Evolutionary conservation across 495 filamentous ascomycete species (phyloP).

Genomic region (Xylaria bambusicola): DNA sequence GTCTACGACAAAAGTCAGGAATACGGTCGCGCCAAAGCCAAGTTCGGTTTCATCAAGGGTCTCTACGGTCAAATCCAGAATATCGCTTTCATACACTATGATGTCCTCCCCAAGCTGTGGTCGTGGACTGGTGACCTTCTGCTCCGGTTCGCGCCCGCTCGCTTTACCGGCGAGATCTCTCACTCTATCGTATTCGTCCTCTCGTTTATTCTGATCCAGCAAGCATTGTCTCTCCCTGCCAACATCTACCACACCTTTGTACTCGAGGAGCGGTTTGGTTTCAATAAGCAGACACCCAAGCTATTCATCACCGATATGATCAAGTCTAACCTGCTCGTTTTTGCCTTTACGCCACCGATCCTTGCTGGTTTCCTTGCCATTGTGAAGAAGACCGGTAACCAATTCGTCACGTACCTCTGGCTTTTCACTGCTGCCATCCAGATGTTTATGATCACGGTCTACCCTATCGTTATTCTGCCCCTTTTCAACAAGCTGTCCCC

Average conservation of each 20-base stretch:
- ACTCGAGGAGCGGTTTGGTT: conserved; percentile 94
- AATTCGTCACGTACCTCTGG: conserved; percentile 98
- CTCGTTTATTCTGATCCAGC: conserved; percentile 77
- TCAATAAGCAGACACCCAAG: conserved; percentile 94
- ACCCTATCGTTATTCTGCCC: conserved; percentile 90
- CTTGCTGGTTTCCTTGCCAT: conserved; percentile 89
- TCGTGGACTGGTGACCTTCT: conserved; percentile 73
- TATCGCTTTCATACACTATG: conserved; percentile 81
- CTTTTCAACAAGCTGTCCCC: conserved; percentile 98
- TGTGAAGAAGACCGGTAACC: conserved; percentile 83
- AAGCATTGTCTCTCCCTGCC: conserved; percentile 74
- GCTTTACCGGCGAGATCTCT: conserved; percentile 88
- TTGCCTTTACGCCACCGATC: conserved; percentile 79
- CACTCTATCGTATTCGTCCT: conserved; percentile 93
- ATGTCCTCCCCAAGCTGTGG: conserved; percentile 91
- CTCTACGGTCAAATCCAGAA: conserved; percentile 87
- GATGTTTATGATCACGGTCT: conserved; percentile 92
- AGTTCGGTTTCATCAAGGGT: conserved; percentile 76
- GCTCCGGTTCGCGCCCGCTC: conserved; percentile 67
- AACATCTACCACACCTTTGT: conserved; percentile 93
- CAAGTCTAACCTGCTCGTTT: conserved; percentile 81
- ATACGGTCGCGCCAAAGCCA: conserved; percentile 93
- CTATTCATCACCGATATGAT: conserved; percentile 90
- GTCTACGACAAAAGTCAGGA: conserved; percentile 95
- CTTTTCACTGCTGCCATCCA: conserved; percentile 85